These are phyloP conservation scores for Sporothrix protearum DNA, from an alignment of 2,329 filamentous ascomycete genomes.

Conservation along the genomic window DNA sequence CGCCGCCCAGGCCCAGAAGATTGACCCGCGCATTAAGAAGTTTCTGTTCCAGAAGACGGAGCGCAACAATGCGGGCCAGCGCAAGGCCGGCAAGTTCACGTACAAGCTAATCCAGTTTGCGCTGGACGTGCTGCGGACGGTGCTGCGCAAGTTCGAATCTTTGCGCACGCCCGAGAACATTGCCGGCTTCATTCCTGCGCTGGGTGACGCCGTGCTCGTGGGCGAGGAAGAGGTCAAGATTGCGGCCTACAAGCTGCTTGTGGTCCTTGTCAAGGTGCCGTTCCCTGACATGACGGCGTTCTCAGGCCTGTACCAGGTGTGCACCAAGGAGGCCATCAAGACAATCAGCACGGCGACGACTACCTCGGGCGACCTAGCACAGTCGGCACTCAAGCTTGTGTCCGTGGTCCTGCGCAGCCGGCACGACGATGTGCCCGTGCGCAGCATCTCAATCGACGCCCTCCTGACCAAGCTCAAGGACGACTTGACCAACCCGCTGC, in stretches of 20 bases:
- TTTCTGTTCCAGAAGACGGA: conserved; percentile 79
- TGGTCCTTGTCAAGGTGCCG: conserved; percentile 79
- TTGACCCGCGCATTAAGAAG: conserved; percentile 61
- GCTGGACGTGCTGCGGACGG: conserved; percentile 77
- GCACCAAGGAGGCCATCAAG: conserved; percentile 79
- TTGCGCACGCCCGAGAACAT: conserved; percentile 77
- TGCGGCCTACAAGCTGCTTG: conserved; percentile 79
- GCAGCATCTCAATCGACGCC: conserved; percentile 77
- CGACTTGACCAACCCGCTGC: conserved; percentile 87
- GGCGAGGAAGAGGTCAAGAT: conserved; percentile 91
- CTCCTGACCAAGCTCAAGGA: conserved; percentile 77
- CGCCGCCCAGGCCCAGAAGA: conserved; percentile 23
- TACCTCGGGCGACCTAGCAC: conserved; percentile 78
- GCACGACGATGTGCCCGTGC: conserved; percentile 68
- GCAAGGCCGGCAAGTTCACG: conserved; percentile 71
- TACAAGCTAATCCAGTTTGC: conserved; percentile 88
- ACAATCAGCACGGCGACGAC: conserved; percentile 72
- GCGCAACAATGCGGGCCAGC: conserved; percentile 64
- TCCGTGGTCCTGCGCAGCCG: conserved; percentile 81
- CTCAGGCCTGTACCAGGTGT: conserved; percentile 64
- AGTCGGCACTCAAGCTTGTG: conserved; percentile 84
- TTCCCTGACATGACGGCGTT: conserved; percentile 59
- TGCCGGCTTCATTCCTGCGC: conserved; percentile 78
- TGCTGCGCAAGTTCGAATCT: conserved; percentile 80
- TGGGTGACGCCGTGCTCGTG: conserved; percentile 80